Base-by-base conservation (phyloP, 805 yeast genomes). In the Myxozyma mucilagina region DNA sequence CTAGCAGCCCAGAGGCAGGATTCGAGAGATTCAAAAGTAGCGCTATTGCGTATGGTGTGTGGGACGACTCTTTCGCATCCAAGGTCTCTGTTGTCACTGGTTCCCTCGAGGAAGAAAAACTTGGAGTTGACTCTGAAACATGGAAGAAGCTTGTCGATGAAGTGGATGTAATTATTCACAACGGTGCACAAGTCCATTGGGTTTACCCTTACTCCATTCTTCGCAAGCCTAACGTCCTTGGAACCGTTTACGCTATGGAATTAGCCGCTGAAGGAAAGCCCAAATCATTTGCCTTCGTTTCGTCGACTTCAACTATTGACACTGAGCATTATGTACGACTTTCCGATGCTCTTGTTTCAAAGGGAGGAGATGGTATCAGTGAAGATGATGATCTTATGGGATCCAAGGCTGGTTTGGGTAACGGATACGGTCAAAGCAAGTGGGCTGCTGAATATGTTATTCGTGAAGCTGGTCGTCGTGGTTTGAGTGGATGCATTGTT, bases 161-260 rank as follows among this genome's bases (percentile, higher is more conserved):
- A 0, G 79, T 93, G 60, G 99, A 96, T 74, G 86, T 87, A 3
- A 85, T 94, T 55, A 83, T 94, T 64, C 99, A 94, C 75, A 94
- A 94, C 69, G 99, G 98, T 78, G 99, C 99, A 16, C 80, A 92
- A 64, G 99, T 94, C 42, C 99, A 94, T 74, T 94, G 99, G 99
- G 97, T 92, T 1, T 94, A 89, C 74, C 98, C 99, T 32, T 94
- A 94, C 76, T 77, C 87, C 51, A 89, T 89, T 67, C 79, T 94
- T 70, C 84, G 98, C 69, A 97, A 90, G 67, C 94, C 98, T 38
- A 94, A 94, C 71, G 99, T 96, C 36, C 77, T 92, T 60, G 85
- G 96, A 47, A 88, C 98, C 0, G 76, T 93, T 61, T 89, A 92
- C 70, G 90, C 91, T 9, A 78, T 94, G 82, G 85, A 85, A 71